Evolutionary conservation across 1,284 basidiomycete genomes (phyloP), one percentile per base, ranked within the genome.

Genomic region (Microbotryum lychnidis-dioicae): DNA sequence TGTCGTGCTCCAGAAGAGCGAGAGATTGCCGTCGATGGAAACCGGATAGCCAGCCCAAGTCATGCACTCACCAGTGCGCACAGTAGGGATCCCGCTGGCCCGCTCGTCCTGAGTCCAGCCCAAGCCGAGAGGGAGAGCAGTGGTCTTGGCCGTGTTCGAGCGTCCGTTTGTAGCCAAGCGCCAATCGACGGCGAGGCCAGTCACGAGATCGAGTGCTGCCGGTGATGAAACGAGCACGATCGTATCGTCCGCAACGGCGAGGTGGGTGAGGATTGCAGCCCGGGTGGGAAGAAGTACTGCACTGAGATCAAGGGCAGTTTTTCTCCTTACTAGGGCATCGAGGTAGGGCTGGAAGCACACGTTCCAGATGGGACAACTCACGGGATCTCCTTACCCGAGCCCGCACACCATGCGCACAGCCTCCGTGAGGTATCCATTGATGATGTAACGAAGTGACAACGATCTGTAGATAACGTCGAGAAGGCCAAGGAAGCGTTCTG

Each of bases 401-500:
- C 56, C 56, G 16, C 48, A 50, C 4, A 23, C 10, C 12, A 57
- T 23, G 33, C 6, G 7, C 18, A 57, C 37, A 3, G 37, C 44
- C 1, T 49, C 46, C 9, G 56, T 45, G 37, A 45, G 23, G 50
- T 25, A 51, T 5, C 42, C 56, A 42, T 51, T 57, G 56, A 57
- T 21, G 56, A 45, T 57, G 49, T 57, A 57, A 4, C 49, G 31
- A 57, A 50, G n/a, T 3, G n/a, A 5, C 6, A 8, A 3, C 6
- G 6, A 50, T 57, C 49, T 42, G 56, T 57, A 57, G 16, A 57
- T 23, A 6, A 42, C 21, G 8, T 23, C 12, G 37, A 51, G 42
- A 6, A 57, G 56, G 6, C 7, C 14, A 33, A 57, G 49, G 37
- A 57, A 57, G 8, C 49, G 33, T 4, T 33, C 16, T 3, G 75